Conservation (phyloP, 352 stramenopile genomes). For the Aphanomyces invadans region DNA sequence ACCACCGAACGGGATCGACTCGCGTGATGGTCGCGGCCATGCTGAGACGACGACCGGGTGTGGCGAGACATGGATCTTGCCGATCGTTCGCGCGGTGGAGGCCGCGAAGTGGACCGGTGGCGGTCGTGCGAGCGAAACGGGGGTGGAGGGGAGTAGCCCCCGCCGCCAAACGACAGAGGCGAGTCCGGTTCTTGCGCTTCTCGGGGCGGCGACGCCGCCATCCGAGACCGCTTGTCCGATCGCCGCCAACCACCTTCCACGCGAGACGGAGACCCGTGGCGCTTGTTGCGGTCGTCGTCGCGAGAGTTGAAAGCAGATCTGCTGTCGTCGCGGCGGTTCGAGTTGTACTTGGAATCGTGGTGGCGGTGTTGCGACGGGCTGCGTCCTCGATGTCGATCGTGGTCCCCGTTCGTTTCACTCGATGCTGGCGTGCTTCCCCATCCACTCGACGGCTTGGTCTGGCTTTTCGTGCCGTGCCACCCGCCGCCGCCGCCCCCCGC, state of each 20-base stretch:
- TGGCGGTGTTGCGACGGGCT: not conserved
- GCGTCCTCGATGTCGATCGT: not conserved
- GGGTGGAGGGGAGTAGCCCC: not conserved
- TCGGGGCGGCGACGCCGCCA: not conserved
- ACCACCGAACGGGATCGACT: not conserved
- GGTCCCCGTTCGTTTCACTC: not conserved
- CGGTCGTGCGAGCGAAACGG: not conserved
- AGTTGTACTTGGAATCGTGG: not conserved
- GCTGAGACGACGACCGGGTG: not conserved
- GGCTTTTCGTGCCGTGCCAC: too few relatives aligned
- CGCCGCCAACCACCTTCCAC: not conserved
- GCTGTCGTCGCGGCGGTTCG: not conserved
- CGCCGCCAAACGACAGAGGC: conserved; percentile 11
- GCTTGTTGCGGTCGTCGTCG: not conserved
- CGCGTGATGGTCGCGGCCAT: not conserved
- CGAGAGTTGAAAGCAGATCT: too few relatives aligned
- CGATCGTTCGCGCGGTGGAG: not conserved
- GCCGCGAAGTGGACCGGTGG: not conserved
- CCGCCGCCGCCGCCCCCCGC: not conserved
- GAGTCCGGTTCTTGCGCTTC: not conserved
- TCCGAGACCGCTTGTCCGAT: not conserved
- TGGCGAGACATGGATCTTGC: not conserved
- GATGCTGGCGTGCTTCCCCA: too few relatives aligned
- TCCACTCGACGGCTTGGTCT: too few relatives aligned
- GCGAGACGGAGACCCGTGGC: not conserved